These are phyloP conservation scores for Acanthochlamys bracteata DNA, from an alignment of 106 monocot species.

Conservation along the genomic window DNA sequence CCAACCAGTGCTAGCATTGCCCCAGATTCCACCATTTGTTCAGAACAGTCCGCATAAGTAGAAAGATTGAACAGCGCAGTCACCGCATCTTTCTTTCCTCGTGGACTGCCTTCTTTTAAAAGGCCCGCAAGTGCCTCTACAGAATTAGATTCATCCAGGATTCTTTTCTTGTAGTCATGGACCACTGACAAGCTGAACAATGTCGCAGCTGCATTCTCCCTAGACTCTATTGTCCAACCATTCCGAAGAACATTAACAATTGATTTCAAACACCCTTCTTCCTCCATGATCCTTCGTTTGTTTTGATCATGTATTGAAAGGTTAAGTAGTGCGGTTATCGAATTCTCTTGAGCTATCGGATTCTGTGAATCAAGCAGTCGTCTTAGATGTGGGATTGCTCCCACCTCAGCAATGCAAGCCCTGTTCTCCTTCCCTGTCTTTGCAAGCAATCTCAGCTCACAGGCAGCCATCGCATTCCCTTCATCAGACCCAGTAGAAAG, in stretches of 20 bases:
- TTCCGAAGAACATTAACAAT: slow-evolving; percentile 44
- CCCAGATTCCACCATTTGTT: slow-evolving; percentile 37
- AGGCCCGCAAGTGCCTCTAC: slow-evolving; percentile 36
- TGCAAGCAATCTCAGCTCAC: slow-evolving; percentile 50
- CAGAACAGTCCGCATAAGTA: slow-evolving; percentile 33
- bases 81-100: slow-evolving; percentile 75
- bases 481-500: slow-evolving; percentile 23
- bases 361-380: slow-evolving; percentile 26
- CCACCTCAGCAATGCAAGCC: slow-evolving; percentile 38
- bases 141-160: slow-evolving; percentile 38
- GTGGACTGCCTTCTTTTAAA: slow-evolving; percentile 37
- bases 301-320: slow-evolving; percentile 45
- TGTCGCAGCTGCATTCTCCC: slow-evolving; percentile 76
- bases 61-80: slow-evolving; percentile 68
- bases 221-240: slow-evolving; percentile 46
- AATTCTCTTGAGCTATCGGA: slow-evolving; percentile 40
- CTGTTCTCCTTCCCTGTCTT: slow-evolving; percentile 53
- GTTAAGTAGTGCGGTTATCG: slow-evolving; percentile 52
- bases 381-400: slow-evolving; percentile 45
- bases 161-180: slow-evolving; percentile 59
- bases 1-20: slow-evolving; percentile 35
- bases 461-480: slow-evolving; percentile 28
- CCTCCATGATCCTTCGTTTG: slow-evolving; percentile 42
- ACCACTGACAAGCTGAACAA: slow-evolving; percentile 70
- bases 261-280: slow-evolving; percentile 44